Base-by-base conservation (phyloP, 2,329 filamentous ascomycete species). In the Cladosporium austrohemisphaericum region DNA sequence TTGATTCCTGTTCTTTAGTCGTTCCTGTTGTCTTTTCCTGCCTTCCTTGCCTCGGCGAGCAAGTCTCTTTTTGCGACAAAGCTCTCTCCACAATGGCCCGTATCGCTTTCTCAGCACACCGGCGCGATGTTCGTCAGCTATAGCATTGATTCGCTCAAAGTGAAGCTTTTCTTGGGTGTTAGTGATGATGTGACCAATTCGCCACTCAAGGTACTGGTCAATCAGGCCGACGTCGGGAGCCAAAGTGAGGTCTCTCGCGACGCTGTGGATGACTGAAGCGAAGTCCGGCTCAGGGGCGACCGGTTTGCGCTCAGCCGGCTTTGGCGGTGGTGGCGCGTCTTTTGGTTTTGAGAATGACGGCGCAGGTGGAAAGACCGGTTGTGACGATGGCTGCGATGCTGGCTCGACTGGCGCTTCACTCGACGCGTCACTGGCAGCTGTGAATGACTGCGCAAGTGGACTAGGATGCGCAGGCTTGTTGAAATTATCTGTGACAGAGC, bases 121-220 rank as follows among this genome's bases (percentile, higher is more conserved):
- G 22, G 49, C 47, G 31, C 68, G 63, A 48, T 65, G 63, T 22
- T 61, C 58, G 43, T 62, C 61, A 26, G 60, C 60, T 55, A 61
- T 54, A 44, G 50, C 56, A 29, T 58, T 57, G 35, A 60, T 51
- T 19, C 55, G 57, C 44, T 65, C 65, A 14, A 60, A 50, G 45
- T 66, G 59, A 28, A 68, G 51, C 41, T 67, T 50, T 38, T 63
- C 64, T 36, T 65, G 59, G 2, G 61, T 59, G 26, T 64, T 59
- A 3, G 60, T 57, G n/a, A 71, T 64, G 9, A 69, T 60, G 9
- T 63, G 60, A 4, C 60, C 56, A 19, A 68, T 60, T 38, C 59
- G 57, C 37, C 68, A 69, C 35, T 74, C 70, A 20, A 76, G 56
- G 49, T 68, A 75, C 49, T 76, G 72, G 48, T 69, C 61, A 28